Evolutionary conservation across 2,329 filamentous ascomycete genomes (phyloP).

Genomic region (Acephala macrosclerotiorum): DNA sequence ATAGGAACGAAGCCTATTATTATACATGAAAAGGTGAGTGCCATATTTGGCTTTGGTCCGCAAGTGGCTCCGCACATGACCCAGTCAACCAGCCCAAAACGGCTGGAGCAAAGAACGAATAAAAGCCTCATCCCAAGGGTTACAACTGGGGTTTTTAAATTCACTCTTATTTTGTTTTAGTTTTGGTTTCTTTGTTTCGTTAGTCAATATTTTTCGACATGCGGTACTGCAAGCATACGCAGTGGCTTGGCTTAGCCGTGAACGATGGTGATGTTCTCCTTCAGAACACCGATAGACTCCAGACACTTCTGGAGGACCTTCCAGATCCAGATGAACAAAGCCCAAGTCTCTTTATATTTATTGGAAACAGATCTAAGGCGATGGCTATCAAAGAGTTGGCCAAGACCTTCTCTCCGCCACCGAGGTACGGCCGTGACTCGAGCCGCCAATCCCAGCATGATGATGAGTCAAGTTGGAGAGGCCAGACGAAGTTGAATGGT

Average conservation of each 20-base stretch:
- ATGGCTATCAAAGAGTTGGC: constrained; percentile 31
- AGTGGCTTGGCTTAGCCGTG: constrained; percentile 27
- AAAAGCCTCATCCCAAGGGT: constrained; percentile 14
- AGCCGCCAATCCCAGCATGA: constrained; percentile 21
- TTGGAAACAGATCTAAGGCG: constrained; percentile 31
- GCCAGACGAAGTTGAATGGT: constrained; percentile 22
- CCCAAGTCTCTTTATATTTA: constrained; percentile 32
- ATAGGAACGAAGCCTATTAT: constrained; percentile 12
- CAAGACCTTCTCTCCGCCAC: constrained; percentile 29
- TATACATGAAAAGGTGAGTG: constrained; percentile 20
- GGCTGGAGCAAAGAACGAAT: constrained; percentile 14
- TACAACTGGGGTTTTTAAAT: background rate
- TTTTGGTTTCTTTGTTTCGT: constrained; percentile 4
- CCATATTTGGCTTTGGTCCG: constrained; percentile 19
- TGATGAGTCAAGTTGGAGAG: constrained; percentile 15
- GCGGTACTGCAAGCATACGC: constrained; percentile 32
- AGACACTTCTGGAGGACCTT: constrained; percentile 31
- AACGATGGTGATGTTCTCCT: constrained; percentile 27
- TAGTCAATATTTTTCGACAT: constrained; percentile 19
- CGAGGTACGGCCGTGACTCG: constrained; percentile 19
- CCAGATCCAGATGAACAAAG: constrained; percentile 26
- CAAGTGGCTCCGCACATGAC: constrained; percentile 21
- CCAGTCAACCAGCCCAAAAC: constrained; percentile 18
- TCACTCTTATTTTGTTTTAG: constrained; percentile 9
- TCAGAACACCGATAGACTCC: constrained; percentile 28